A percentile compares a stretch with the other conserved stretches of the same genome.
Evolutionary conservation across 129 eudicot genomes (phyloP).

Genomic region (Deinandra increscens): DNA sequence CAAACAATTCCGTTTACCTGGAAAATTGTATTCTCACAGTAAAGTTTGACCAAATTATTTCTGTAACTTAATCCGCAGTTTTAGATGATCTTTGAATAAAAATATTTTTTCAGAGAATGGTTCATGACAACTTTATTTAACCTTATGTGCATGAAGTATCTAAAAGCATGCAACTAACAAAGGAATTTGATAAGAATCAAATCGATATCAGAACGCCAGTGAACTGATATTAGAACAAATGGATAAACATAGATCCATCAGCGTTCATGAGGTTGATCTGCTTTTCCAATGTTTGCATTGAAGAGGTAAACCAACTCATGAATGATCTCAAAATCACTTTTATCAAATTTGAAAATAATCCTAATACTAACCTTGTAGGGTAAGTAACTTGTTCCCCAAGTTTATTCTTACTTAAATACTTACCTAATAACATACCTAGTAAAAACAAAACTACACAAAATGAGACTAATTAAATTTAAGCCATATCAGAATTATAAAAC

Average conservation of each 20-base stretch:
- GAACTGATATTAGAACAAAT: not conserved
- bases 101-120: not conserved
- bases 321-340: not conserved
- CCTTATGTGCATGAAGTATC: not conserved
- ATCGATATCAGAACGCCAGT: not conserved
- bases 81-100: not conserved
- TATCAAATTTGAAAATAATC: not conserved
- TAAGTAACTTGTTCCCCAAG: not conserved
- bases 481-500: slow-evolving; percentile 3
- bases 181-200: not conserved
- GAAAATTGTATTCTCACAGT: not conserved
- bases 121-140: not conserved
- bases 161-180: slow-evolving; percentile 3
- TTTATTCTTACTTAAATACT: not conserved
- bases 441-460: not conserved
- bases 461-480: not conserved
- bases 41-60: not conserved
- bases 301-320: not conserved
- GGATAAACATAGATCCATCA: not conserved
- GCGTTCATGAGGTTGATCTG: not conserved
- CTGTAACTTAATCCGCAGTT: slow-evolving; percentile 9
- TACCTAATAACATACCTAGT: not conserved
- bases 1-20: not conserved
- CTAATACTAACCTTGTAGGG: not conserved
- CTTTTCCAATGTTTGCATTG: not conserved